These are phyloP conservation scores for Aegilops bicornis DNA, from an alignment of 176 grass and related monocot species.

Conservation along the genomic window DNA sequence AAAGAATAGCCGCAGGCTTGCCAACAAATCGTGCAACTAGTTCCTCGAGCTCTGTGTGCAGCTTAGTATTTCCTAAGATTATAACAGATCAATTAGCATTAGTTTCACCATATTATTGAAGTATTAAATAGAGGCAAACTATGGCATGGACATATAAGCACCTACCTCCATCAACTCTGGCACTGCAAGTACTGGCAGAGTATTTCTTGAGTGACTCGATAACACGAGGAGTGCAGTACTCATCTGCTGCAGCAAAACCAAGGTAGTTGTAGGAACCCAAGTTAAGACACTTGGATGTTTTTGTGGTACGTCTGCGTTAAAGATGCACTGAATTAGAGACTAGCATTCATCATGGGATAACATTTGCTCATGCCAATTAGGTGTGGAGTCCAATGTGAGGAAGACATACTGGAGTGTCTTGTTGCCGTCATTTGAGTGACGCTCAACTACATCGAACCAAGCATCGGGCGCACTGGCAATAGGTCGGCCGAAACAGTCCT, in stretches of 20 bases:
- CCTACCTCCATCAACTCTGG: slow-evolving; percentile 76
- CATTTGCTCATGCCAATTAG: slow-evolving; percentile 3
- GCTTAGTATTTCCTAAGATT: slow-evolving; percentile 72
- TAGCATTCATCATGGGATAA: background rate
- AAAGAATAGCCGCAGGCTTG: slow-evolving; percentile 81
- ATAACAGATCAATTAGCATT: slow-evolving; percentile 19
- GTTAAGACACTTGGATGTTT: slow-evolving; percentile 80
- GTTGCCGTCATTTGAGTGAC: slow-evolving; percentile 77
- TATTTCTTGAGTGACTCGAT: slow-evolving; percentile 91
- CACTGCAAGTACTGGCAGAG: slow-evolving; percentile 80
- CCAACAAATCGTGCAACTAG: slow-evolving; percentile 82
- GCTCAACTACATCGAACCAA: slow-evolving; percentile 88
- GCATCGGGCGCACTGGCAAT: slow-evolving; percentile 85
- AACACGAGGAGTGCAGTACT: slow-evolving; percentile 89
- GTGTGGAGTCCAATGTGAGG: background rate
- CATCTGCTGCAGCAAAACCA: slow-evolving; percentile 89
- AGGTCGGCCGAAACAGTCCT: slow-evolving; percentile 89
- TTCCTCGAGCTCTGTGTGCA: slow-evolving; percentile 77
- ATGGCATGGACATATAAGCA: slow-evolving; percentile 13
- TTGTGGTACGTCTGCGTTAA: slow-evolving; percentile 62
- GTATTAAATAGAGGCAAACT: slow-evolving; percentile 1
- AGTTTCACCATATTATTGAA: slow-evolving; percentile 16
- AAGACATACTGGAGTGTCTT: slow-evolving; percentile 71
- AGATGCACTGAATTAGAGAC: slow-evolving; percentile 26
- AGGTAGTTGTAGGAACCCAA: slow-evolving; percentile 97